Conservation (phyloP, 1,284 basidiomycete species). For the Apiotrichum gamsii region DNA sequence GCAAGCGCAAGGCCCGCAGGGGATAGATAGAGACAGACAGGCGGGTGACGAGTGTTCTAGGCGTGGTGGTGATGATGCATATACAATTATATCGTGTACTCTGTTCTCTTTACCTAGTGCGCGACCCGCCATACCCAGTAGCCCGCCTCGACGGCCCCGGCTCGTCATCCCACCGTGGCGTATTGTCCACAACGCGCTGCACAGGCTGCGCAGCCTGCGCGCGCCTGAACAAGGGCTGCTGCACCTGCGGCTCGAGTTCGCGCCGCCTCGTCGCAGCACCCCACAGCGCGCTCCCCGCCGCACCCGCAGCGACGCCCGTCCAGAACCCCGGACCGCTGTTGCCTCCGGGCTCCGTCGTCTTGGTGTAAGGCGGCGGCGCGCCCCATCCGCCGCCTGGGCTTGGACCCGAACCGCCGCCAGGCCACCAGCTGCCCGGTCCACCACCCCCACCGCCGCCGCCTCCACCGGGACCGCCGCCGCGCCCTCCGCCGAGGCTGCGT, state of each 20-base stretch:
- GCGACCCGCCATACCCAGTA: slow-evolving; percentile 3
- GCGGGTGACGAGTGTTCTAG: too few species aligned
- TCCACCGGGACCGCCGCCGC: neutral
- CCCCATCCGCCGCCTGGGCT: slow-evolving; percentile 22
- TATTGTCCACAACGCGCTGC: neutral
- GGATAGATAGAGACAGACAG: neutral
- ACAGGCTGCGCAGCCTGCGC: neutral
- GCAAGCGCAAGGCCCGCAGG: slow-evolving; percentile 41
- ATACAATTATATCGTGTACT: neutral
- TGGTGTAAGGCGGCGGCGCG: slow-evolving; percentile 72
- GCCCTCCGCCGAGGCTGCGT: neutral
- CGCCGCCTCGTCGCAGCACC: neutral
- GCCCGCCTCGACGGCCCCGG: slow-evolving; percentile 1
- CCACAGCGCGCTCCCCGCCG: slow-evolving; percentile 55
- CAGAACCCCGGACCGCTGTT: slow-evolving; percentile 66
- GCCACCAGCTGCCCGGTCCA: slow-evolving; percentile 48
- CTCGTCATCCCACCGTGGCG: slow-evolving; percentile 1
- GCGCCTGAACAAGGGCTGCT: neutral
- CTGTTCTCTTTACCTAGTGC: neutral
- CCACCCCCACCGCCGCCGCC: slow-evolving; percentile 45
- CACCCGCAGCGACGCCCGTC: slow-evolving; percentile 67
- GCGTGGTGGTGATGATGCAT: too few species aligned
- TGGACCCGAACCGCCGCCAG: slow-evolving; percentile 14
- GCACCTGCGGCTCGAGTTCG: neutral
- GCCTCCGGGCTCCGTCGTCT: slow-evolving; percentile 28